These are phyloP conservation scores for Globisporangium lucens DNA, from an alignment of 352 stramenopile genomes.

Conservation along the genomic window DNA sequence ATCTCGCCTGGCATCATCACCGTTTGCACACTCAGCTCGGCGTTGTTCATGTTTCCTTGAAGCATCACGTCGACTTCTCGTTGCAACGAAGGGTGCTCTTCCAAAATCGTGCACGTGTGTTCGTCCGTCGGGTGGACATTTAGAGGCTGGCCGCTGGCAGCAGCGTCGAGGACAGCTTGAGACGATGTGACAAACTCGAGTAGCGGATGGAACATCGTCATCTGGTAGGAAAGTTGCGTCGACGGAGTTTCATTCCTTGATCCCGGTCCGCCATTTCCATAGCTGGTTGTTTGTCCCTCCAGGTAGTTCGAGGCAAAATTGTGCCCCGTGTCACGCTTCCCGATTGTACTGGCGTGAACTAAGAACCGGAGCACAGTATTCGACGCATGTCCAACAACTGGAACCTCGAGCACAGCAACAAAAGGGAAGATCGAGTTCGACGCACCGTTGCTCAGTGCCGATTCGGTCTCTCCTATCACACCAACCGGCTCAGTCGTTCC, in stretches of 20 bases:
- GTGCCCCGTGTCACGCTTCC: constrained; percentile 50
- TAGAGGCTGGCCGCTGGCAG: constrained; percentile 70
- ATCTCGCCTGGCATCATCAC: constrained; percentile 86
- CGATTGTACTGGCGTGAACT: constrained; percentile 76
- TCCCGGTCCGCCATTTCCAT: constrained; percentile 34
- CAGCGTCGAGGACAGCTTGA: constrained; percentile 79
- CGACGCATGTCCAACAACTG: constrained; percentile 73
- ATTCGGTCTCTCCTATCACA: constrained; percentile 60
- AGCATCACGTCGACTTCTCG: constrained; percentile 69
- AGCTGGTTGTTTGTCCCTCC: constrained; percentile 31
- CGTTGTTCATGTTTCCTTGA: constrained; percentile 69
- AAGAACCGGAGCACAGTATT: constrained; percentile 86
- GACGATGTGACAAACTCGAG: constrained; percentile 86
- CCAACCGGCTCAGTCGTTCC: constrained; percentile 76
- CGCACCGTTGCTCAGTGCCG: constrained; percentile 49
- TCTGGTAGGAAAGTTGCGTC: constrained; percentile 66
- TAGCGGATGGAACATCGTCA: constrained; percentile 85
- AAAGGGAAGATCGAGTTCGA: constrained; percentile 77
- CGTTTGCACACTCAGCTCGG: constrained; percentile 81
- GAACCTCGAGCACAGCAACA: constrained; percentile 82
- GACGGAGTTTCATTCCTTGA: constrained; percentile 35
- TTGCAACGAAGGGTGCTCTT: constrained; percentile 63
- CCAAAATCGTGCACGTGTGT: constrained; percentile 68
- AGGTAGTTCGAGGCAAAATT: constrained; percentile 30
- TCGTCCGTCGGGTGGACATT: constrained; percentile 80